These are phyloP conservation scores for Nicotiana attenuata DNA, from an alignment of 257 asterid genomes.

Conservation along the genomic window DNA sequence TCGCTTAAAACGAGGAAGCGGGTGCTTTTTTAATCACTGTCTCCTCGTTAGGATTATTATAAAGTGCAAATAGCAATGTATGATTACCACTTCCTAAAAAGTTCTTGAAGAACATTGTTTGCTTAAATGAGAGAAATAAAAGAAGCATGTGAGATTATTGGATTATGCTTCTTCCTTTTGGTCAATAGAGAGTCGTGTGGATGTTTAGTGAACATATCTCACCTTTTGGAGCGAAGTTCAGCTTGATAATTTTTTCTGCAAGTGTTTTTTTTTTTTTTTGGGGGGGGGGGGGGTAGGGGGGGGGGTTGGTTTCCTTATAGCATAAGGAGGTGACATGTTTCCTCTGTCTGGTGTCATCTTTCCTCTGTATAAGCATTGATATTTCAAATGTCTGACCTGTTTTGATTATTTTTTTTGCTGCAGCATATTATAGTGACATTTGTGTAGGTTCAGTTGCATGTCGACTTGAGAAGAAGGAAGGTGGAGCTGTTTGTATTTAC, in stretches of 20 bases:
- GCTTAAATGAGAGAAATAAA: neutral
- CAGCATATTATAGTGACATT: constrained; percentile 92
- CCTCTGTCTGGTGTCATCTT: neutral
- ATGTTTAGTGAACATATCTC: neutral
- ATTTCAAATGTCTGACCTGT: neutral
- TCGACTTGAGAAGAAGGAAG: constrained; percentile 92
- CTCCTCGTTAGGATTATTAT: neutral
- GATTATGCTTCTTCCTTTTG: neutral
- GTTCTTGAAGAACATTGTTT: neutral
- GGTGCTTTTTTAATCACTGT: too few relatives aligned
- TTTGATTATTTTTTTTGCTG: constrained; percentile 5
- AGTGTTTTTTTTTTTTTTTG: neutral
- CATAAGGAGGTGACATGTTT: neutral
- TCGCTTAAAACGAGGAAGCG: too few relatives aligned
- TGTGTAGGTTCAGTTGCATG: constrained; percentile 96
- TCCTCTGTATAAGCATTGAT: neutral
- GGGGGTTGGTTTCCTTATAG: neutral
- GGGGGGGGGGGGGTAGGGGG: too few relatives aligned
- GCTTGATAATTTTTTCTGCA: neutral
- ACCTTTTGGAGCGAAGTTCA: neutral
- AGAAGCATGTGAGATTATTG: neutral
- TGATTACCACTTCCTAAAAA: neutral
- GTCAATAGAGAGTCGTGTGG: neutral
- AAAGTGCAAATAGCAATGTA: neutral
- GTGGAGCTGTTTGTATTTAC: constrained; percentile 67